Evolutionary conservation across 1,284 basidiomycete species (phyloP).

Genomic region (Neolentinus lepideus): DNA sequence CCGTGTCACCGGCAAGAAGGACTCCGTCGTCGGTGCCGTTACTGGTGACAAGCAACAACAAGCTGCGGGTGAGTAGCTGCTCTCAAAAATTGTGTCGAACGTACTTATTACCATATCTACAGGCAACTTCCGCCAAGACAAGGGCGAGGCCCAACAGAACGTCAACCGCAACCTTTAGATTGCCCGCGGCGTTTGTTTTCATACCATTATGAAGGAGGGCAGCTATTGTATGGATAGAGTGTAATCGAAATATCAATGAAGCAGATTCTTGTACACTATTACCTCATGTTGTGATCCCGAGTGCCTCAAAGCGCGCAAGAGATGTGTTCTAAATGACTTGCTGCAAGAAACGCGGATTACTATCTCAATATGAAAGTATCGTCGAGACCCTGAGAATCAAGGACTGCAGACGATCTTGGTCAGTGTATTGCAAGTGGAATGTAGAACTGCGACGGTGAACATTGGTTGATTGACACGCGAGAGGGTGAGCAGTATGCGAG

Average conservation of each 20-base stretch:
- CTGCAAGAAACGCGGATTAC: too few relatives aligned
- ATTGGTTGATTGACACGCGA: too few relatives aligned
- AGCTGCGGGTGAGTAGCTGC: constrained; percentile 32
- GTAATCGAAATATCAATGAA: neutral
- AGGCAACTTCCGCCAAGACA: constrained; percentile 30
- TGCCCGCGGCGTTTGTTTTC: neutral
- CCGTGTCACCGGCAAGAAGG: constrained; percentile 57
- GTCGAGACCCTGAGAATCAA: too few relatives aligned
- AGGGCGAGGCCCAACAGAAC: constrained; percentile 30
- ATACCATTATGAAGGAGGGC: neutral
- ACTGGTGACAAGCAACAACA: constrained; percentile 62
- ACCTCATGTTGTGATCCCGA: neutral
- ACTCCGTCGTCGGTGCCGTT: constrained; percentile 57
- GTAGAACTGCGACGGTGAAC: too few relatives aligned
- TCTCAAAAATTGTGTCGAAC: too few relatives aligned
- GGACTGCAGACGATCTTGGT: too few relatives aligned
- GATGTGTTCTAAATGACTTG: too few relatives aligned
- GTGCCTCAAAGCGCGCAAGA: too few relatives aligned
- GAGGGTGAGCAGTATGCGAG: too few relatives aligned
- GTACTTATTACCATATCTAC: neutral
- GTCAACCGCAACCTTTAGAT: constrained; percentile 13
- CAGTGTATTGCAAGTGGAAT: too few relatives aligned
- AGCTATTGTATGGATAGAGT: neutral
- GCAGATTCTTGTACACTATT: too few relatives aligned
- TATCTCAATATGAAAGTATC: too few relatives aligned